Percentiles rank a stretch among this genome's conserved stretches.
phyloP scores from a whole-genome alignment of 805 yeast species.

The Kuraishia molischiana region DNA sequence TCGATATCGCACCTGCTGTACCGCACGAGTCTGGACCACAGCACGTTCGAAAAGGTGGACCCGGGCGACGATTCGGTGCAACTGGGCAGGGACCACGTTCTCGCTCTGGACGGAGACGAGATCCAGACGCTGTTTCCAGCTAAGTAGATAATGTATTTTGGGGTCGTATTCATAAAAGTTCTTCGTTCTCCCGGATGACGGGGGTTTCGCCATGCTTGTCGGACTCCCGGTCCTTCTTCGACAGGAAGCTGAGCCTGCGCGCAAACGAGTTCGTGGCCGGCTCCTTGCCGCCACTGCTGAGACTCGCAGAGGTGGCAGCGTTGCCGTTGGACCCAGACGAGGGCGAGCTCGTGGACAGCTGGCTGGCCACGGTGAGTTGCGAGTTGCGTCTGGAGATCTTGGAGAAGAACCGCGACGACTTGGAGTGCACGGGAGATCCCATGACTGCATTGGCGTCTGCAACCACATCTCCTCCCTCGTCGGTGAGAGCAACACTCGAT shows the following conservation, averaged over 20 bases:
- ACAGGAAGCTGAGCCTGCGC: slow-evolving; percentile 20
- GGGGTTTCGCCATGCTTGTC: slow-evolving; percentile 3
- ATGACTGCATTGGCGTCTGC: slow-evolving; percentile 3
- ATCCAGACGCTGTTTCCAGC: not conserved
- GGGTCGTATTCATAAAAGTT: not conserved
- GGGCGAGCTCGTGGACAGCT: slow-evolving; percentile 1
- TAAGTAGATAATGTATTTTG: not conserved
- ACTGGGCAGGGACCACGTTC: not conserved
- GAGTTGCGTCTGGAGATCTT: slow-evolving; percentile 16
- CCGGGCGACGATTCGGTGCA: not conserved
- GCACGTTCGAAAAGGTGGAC: not conserved
- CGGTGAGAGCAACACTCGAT: slow-evolving; percentile 8
- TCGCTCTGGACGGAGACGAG: not conserved
- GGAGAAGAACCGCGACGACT: slow-evolving; percentile 20
- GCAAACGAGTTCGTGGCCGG: slow-evolving; percentile 8
- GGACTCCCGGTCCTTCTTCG: slow-evolving; percentile 14
- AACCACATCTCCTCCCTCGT: slow-evolving; percentile 4
- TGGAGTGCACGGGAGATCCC: slow-evolving; percentile 7
- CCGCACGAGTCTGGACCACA: not conserved
- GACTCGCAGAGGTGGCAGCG: slow-evolving; percentile 1
- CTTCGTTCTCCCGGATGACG: not conserved
- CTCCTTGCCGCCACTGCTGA: not conserved
- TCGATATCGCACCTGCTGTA: not conserved
- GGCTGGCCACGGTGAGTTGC: slow-evolving; percentile 8
- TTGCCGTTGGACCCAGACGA: slow-evolving; percentile 1